These are phyloP conservation scores for Pyrenophora tritici-repentis DNA, from an alignment of 2,329 filamentous ascomycete genomes.

Conservation along the genomic window DNA sequence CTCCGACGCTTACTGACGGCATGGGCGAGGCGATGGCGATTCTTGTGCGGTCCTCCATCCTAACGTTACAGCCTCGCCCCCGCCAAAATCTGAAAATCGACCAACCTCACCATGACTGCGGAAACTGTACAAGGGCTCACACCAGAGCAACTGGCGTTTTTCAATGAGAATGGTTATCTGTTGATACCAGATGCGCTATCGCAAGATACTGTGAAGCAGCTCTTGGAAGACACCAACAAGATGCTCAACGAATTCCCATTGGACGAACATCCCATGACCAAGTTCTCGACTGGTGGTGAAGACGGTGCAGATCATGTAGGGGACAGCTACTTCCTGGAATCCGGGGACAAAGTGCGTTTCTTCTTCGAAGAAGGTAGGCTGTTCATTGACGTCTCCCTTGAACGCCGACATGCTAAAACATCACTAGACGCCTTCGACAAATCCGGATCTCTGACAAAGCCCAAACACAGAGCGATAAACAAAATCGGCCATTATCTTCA, in stretches of 20 bases:
- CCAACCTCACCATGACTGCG: conserved; percentile 20
- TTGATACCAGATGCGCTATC: conserved; percentile 79
- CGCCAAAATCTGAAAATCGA: background rate
- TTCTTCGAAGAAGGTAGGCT: conserved; percentile 82
- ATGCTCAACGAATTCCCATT: conserved; percentile 79
- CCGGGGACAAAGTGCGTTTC: conserved; percentile 90
- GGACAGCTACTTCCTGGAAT: conserved; percentile 90
- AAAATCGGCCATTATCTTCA: conserved; percentile 60
- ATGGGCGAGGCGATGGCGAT: background rate
- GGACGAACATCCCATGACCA: conserved; percentile 86
- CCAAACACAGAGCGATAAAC: conserved; percentile 85
- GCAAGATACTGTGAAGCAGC: conserved; percentile 65
- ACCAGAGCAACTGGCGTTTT: conserved; percentile 70
- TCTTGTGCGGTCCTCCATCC: background rate
- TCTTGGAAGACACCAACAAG: conserved; percentile 74
- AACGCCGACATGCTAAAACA: background rate
- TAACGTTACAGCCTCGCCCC: background rate
- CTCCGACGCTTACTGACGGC: conserved; percentile 26
- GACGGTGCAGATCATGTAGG: conserved; percentile 75
- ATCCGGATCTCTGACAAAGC: conserved; percentile 69
- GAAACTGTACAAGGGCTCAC: conserved; percentile 62
- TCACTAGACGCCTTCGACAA: conserved; percentile 72
- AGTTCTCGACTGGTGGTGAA: conserved; percentile 84
- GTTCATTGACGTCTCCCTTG: background rate
- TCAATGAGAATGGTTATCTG: conserved; percentile 85